Evolutionary conservation across 1,284 basidiomycete genomes (phyloP), one percentile per base, ranked within the genome.

Genomic region (Rhodotorula glutinis): DNA sequence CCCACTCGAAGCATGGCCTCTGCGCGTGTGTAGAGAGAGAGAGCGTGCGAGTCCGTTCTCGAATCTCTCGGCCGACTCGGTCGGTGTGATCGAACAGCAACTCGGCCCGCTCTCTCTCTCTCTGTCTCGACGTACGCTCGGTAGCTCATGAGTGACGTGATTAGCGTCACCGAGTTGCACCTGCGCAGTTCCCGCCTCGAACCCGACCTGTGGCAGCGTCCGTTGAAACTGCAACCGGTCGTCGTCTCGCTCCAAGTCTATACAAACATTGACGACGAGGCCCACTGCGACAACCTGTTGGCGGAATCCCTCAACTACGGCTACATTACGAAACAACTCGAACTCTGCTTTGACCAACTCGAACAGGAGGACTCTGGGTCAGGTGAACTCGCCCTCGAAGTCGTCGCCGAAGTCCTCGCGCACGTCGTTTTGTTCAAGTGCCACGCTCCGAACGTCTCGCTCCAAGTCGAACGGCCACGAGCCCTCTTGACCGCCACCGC

Each of bases 191-290:
- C 71, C 16, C 29, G 60, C 11, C 63, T 73, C 27, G 38, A 41
- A 4, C 19, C 19, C 16, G 72, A 73, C 47, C 65, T 56, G 44
- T 73, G 72, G 72, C 67, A 62, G 23, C 66, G 70, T 17, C 25
- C 67, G 8, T 2, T 11, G 11, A 67, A 70, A 33, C 23, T 56
- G 23, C 88, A 90, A 72, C 85, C 86, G 0, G 79, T 89, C n/a
- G 76, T 80, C 17, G 75, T 88, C 62, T 83, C 85, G 49, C 76
- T 88, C 13, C 78, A 79, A 13, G 82, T 90, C 54, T 78, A 81
- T 21, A 83, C 86, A 71, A 83, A 87, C 72, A 59, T 73, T 14
- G 27, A 60, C 14, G 51, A 58, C 5, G 72, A 75, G 54, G 73
- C 75, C 13, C 27, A 38, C 13, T 21, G 44, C 14, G 72, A 73